phyloP scores from a whole-genome alignment of 1,284 basidiomycete species.

The Ceratobasidium sp. region DNA sequence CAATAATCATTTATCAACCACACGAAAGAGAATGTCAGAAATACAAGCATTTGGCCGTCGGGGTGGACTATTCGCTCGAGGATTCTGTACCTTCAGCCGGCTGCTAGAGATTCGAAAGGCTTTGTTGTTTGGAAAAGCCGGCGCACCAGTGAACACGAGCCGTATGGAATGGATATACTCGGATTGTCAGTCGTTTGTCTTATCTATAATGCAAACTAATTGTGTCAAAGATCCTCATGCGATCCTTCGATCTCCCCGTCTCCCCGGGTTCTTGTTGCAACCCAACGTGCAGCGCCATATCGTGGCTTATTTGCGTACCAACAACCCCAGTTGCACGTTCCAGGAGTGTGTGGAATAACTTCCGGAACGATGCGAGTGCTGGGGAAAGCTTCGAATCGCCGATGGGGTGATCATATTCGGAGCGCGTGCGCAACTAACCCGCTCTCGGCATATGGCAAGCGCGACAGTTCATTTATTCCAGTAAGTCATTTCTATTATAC shows the following conservation, averaged over 20 bases:
- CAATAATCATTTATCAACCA: too few species aligned
- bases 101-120: constrained; percentile 13
- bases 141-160: constrained; percentile 9
- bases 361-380: constrained; percentile 6
- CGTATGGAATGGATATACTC: constrained; percentile 6
- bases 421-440: not conserved
- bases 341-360: not conserved
- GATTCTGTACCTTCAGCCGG: too few species aligned
- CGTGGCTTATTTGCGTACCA: constrained; percentile 2
- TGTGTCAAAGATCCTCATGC: constrained; percentile 5
- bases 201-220: not conserved
- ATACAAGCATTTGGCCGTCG: too few species aligned
- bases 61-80: too few species aligned
- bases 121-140: constrained; percentile 11
- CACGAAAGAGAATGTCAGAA: too few species aligned
- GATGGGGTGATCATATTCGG: constrained; percentile 19
- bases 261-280: not conserved
- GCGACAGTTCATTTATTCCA: constrained; percentile 14
- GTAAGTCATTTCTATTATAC: constrained; percentile 43
- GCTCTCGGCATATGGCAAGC: constrained; percentile 8
- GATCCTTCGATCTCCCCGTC: constrained; percentile 1
- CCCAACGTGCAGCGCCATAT: not conserved
- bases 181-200: not conserved
- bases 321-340: constrained; percentile 1
- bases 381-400: constrained; percentile 30